These are phyloP conservation scores for Cylindrotheca fusiformis DNA, from an alignment of 108 stramenopile genomes.

Conservation along the genomic window DNA sequence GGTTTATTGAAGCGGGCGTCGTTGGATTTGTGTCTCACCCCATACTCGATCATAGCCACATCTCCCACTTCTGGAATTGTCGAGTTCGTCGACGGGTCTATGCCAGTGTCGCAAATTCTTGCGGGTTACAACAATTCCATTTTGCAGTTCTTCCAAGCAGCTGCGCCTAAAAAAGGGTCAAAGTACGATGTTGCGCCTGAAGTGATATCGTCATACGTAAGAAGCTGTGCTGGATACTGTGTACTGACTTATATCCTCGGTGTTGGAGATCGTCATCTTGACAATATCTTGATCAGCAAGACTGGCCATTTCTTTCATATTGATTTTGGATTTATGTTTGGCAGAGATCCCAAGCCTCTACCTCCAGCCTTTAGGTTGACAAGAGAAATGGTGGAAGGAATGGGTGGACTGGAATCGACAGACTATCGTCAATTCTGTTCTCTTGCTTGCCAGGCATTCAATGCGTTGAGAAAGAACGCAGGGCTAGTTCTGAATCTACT, in stretches of 20 bases:
- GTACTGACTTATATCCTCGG: slow-evolving; percentile 97
- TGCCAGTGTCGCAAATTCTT: slow-evolving; percentile 89
- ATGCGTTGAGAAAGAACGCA: slow-evolving; percentile 91
- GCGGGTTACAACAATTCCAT: slow-evolving; percentile 83
- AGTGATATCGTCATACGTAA: slow-evolving; percentile 88
- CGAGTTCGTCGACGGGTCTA: slow-evolving; percentile 93
- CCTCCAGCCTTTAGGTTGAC: slow-evolving; percentile 94
- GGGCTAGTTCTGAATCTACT: slow-evolving; percentile 96
- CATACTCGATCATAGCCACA: slow-evolving; percentile 88
- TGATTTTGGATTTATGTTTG: slow-evolving; percentile 86
- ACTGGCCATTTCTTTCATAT: slow-evolving; percentile 85
- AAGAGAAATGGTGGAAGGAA: slow-evolving; percentile 93
- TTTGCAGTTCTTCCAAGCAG: slow-evolving; percentile 63
- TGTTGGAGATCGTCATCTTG: slow-evolving; percentile 85
- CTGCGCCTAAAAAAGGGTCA: slow-evolving; percentile 63
- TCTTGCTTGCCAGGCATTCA: slow-evolving; percentile 94
- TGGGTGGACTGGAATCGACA: slow-evolving; percentile 90
- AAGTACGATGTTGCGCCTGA: slow-evolving; percentile 75
- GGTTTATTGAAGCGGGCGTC: slow-evolving; percentile 91
- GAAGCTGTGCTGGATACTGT: slow-evolving; percentile 98
- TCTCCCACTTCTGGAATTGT: slow-evolving; percentile 89
- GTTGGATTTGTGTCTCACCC: slow-evolving; percentile 85
- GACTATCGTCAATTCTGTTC: slow-evolving; percentile 93
- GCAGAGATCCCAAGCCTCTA: slow-evolving; percentile 92
- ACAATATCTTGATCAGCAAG: slow-evolving; percentile 79